Conservation (phyloP, 2,329 filamentous ascomycete species). For the Fusarium agapanthi region DNA sequence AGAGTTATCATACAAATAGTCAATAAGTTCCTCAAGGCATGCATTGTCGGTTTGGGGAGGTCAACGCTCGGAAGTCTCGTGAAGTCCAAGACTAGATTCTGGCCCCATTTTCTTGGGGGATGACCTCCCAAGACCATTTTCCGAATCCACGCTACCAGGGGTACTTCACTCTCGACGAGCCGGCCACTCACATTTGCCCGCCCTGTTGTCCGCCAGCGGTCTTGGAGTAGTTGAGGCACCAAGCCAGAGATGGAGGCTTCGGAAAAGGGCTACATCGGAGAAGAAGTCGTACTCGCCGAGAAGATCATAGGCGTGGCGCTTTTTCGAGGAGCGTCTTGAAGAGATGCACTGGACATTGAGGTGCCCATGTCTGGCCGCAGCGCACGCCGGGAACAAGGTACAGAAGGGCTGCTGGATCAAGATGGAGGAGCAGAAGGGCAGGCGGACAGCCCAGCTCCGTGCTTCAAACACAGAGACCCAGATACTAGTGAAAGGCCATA, state of each 20-base stretch:
- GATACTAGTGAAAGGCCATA: too few relatives aligned
- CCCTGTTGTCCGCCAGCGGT: too few relatives aligned
- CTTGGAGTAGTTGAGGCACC: not conserved
- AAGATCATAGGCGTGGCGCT: not conserved
- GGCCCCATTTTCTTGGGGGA: not conserved
- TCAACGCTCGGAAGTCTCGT: not conserved
- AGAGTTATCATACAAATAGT: not conserved
- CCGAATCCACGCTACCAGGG: not conserved
- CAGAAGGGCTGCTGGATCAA: not conserved
- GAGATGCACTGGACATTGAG: not conserved
- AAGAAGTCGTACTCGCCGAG: not conserved
- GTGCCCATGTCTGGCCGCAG: not conserved
- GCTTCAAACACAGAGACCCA: too few relatives aligned
- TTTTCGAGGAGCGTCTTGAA: not conserved
- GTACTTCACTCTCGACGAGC: too few relatives aligned
- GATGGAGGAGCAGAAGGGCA: not conserved
- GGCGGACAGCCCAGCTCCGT: too few relatives aligned
- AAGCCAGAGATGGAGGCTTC: not conserved
- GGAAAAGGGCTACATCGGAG: not conserved
- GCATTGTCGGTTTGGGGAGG: not conserved
- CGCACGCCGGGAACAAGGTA: not conserved
- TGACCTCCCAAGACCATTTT: conserved; percentile 1
- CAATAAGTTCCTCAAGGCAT: rapidly evolving
- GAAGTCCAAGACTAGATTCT: not conserved
- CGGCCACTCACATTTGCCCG: too few relatives aligned